phyloP scores from a whole-genome alignment of 2,329 filamentous ascomycete genomes.

The Ophiosphaerella narmari region DNA sequence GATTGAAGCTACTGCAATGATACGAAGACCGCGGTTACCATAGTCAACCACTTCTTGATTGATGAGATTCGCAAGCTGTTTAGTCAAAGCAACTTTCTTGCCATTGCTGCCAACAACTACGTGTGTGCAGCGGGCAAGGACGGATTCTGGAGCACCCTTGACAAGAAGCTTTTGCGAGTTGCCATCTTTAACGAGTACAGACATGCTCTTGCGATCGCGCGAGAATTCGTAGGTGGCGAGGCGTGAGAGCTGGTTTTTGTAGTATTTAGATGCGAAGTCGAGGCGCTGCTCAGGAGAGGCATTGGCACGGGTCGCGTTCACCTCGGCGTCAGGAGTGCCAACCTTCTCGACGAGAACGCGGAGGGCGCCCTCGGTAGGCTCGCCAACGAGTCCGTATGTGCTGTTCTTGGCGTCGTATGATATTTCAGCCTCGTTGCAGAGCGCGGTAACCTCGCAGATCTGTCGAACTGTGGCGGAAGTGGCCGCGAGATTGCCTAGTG shows the following conservation, averaged over 20 bases:
- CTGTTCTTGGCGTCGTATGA: conserved; percentile 78
- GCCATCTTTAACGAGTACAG: conserved; percentile 78
- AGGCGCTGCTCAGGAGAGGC: conserved; percentile 64
- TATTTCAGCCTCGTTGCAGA: conserved; percentile 89
- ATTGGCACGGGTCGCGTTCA: conserved; percentile 58
- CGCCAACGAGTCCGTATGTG: conserved; percentile 81
- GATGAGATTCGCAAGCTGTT: conserved; percentile 71
- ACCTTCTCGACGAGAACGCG: conserved; percentile 93
- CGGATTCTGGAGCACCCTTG: conserved; percentile 93
- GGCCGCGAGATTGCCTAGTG: conserved; percentile 69
- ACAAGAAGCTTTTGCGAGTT: conserved; percentile 81
- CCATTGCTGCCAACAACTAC: conserved; percentile 77
- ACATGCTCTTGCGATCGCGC: conserved; percentile 98
- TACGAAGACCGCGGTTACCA: conserved; percentile 87
- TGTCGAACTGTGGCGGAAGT: conserved; percentile 78
- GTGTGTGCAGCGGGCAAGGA: conserved; percentile 89
- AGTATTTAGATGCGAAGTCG: conserved; percentile 82
- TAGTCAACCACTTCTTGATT: conserved; percentile 84
- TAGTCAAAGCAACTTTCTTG: conserved; percentile 73
- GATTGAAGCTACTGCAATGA: conserved; percentile 88
- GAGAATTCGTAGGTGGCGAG: conserved; percentile 96
- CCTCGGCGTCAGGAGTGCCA: conserved; percentile 72
- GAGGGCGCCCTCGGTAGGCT: conserved; percentile 93
- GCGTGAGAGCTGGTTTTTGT: conserved; percentile 74
- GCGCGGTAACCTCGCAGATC: conserved; percentile 69